Conservation (phyloP, 768 basidiomycete species). For the Pleurotus djamor region DNA sequence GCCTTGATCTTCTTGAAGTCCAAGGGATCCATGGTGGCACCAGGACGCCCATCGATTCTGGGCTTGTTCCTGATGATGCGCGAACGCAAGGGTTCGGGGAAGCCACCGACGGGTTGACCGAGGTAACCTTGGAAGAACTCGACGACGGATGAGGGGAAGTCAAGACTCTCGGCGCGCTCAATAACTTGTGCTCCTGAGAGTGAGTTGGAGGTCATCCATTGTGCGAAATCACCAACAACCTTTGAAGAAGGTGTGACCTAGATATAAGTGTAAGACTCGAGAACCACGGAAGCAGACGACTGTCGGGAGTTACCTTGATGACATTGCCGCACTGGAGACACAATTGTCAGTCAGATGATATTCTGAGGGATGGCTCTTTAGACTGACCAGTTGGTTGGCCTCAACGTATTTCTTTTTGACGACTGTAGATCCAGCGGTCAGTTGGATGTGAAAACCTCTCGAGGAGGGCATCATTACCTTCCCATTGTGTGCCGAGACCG, state of each 20-base stretch:
- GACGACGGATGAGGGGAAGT: conserved; percentile 96
- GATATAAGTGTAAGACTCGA: neutral
- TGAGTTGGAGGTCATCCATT: conserved; percentile 98
- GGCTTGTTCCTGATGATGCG: conserved; percentile 92
- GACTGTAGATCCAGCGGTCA: conserved; percentile 40
- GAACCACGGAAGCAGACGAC: conserved; percentile 20
- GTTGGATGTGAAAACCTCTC: no score
- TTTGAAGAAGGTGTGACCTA: conserved; percentile 98
- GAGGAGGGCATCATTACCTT: conserved; percentile 43
- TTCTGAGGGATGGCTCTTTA: conserved; percentile 5
- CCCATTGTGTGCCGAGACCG: conserved; percentile 96
- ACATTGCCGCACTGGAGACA: conserved; percentile 84
- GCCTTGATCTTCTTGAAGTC: conserved; percentile 97
- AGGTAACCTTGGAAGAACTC: conserved; percentile 99
- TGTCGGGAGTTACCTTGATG: conserved; percentile 55
- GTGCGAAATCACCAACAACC: conserved; percentile 98
- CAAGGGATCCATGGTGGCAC: conserved; percentile 80
- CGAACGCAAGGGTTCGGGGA: conserved; percentile 94
- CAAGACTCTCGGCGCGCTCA: conserved; percentile 82
- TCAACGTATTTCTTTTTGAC: conserved; percentile 99
- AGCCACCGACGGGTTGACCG: conserved; percentile 96
- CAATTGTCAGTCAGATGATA: conserved; percentile 3
- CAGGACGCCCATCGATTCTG: conserved; percentile 92
- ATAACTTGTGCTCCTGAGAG: conserved; percentile 86
- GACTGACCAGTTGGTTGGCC: conserved; percentile 86